These are phyloP conservation scores for Paracoccidioides brasiliensis DNA, from an alignment of 2,329 filamentous ascomycete genomes.

Conservation along the genomic window DNA sequence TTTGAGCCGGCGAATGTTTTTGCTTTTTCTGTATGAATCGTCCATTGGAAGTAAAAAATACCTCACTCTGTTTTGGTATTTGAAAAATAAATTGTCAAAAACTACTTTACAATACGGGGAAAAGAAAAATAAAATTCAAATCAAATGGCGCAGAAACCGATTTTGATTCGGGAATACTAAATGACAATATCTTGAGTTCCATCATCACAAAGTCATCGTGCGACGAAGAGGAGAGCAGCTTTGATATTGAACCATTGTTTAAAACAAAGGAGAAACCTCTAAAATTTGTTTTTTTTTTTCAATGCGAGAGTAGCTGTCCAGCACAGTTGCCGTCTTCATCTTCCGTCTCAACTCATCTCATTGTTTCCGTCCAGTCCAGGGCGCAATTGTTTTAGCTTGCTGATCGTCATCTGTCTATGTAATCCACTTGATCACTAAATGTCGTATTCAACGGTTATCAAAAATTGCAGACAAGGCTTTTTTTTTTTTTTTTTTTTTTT, in stretches of 20 bases:
- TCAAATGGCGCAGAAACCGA: not conserved
- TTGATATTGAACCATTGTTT: not conserved
- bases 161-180: not conserved
- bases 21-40: not conserved
- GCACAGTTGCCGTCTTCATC: no score
- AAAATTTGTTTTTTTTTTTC: no score
- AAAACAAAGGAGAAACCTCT: not conserved
- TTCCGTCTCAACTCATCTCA: not conserved
- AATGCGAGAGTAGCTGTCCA: no score
- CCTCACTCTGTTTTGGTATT: no score
- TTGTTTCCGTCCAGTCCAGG: not conserved
- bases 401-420: not conserved
- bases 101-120: no score
- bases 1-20: not conserved
- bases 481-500: not conserved
- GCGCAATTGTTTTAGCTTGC: not conserved
- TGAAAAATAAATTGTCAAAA: no score
- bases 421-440: no score
- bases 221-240: not conserved
- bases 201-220: not conserved
- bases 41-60: no score
- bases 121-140: not conserved
- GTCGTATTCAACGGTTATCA: no score
- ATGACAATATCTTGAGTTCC: not conserved
- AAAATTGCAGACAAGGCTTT: no score